phyloP scores from a whole-genome alignment of 2,329 filamentous ascomycete species.

The Aspergillus pseudoterreus region DNA sequence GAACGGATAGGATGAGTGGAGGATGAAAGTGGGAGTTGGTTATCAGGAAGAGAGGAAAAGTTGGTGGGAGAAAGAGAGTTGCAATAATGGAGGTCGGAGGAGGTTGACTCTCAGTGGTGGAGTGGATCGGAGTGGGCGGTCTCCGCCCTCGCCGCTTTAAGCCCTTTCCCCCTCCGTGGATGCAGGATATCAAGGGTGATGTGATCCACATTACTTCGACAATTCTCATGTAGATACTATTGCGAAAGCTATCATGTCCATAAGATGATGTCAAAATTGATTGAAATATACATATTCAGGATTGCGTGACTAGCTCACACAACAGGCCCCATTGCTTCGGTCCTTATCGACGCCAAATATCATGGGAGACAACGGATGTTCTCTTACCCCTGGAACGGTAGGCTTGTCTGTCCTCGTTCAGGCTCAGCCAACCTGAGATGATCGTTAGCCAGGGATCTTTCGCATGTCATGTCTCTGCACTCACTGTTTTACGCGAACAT shows the following conservation, averaged over 20 bases:
- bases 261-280: too few relatives aligned
- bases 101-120: background rate
- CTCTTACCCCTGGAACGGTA: slow-evolving; percentile 28
- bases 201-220: too few relatives aligned
- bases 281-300: background rate
- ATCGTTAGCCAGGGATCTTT: slow-evolving; percentile 2
- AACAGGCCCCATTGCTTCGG: background rate
- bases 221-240: too few relatives aligned
- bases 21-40: background rate
- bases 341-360: background rate
- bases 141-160: background rate
- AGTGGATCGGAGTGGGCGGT: background rate
- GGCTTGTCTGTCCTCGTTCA: slow-evolving; percentile 41
- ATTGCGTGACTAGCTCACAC: background rate
- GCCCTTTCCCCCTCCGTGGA: background rate
- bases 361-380: background rate
- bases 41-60: background rate
- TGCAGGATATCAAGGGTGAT: too few relatives aligned
- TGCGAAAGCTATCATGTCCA: too few relatives aligned
- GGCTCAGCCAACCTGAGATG: slow-evolving; percentile 39
- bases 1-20: background rate
- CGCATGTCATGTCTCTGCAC: slow-evolving; percentile 10
- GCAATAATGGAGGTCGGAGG: background rate
- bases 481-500: slow-evolving; percentile 44
- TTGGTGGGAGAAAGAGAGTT: background rate